These are phyloP conservation scores for Halenospora varia DNA, from an alignment of 495 filamentous ascomycete species.

Conservation along the genomic window DNA sequence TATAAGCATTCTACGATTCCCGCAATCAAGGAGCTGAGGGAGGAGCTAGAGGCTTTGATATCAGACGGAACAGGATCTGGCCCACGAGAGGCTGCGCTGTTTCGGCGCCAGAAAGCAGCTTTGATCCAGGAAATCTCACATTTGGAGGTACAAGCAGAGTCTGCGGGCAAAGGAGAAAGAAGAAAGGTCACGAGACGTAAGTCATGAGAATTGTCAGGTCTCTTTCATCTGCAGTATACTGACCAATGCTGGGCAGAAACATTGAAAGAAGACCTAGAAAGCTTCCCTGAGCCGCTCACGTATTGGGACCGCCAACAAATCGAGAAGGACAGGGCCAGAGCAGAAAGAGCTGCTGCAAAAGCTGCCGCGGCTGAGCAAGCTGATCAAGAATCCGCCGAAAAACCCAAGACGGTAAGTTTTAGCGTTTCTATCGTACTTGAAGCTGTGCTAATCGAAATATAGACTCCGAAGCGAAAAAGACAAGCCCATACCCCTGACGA, in stretches of 20 bases:
- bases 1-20: not conserved
- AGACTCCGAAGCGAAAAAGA: slow-evolving; percentile 7
- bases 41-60: slow-evolving; percentile 1
- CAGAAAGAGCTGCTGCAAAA: not conserved
- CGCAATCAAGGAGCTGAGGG: not conserved
- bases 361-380: not conserved
- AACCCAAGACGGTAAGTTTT: not conserved
- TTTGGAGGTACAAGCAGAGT: not conserved
- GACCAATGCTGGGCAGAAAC: not conserved
- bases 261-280: not conserved
- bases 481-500: not conserved
- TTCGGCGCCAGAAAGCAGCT: not conserved
- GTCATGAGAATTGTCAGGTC: not conserved
- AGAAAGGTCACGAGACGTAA: not conserved
- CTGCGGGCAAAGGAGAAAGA: not conserved
- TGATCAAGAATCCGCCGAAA: not conserved
- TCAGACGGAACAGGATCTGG: not conserved
- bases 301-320: not conserved
- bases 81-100: not conserved
- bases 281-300: slow-evolving; percentile 10
- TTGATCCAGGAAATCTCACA: slow-evolving; percentile 10
- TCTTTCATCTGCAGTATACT: not conserved
- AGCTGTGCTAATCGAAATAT: not conserved
- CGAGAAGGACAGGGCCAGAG: not conserved
- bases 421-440: not conserved